Evolutionary conservation across 768 basidiomycete genomes (phyloP).

Genomic region (Tricholoma saponaceum): DNA sequence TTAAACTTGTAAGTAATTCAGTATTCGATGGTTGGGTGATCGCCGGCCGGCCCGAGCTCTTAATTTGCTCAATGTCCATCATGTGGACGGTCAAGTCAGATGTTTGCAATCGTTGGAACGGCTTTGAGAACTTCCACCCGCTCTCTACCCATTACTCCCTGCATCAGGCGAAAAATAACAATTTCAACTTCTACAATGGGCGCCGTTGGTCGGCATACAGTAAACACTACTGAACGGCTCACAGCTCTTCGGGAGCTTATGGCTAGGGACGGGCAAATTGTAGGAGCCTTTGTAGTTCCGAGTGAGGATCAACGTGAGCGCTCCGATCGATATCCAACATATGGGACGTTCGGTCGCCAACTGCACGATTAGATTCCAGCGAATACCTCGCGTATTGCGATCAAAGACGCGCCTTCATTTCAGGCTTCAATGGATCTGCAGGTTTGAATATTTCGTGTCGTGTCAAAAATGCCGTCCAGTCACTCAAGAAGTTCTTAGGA

Average conservation of each 20-base stretch:
- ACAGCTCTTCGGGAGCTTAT: conserved; percentile 66
- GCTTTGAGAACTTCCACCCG: conserved; percentile 9
- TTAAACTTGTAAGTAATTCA: too few relatives aligned
- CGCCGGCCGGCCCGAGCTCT: neutral
- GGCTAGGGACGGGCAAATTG: conserved; percentile 39
- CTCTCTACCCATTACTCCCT: conserved; percentile 4
- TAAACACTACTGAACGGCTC: conserved; percentile 64
- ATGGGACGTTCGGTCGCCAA: neutral
- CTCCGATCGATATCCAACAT: neutral
- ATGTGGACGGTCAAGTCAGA: neutral
- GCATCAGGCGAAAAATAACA: conserved; percentile 1
- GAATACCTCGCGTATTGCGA: conserved; percentile 88
- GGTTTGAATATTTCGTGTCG: conserved; percentile 37
- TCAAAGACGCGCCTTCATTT: conserved; percentile 81
- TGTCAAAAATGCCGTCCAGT: neutral
- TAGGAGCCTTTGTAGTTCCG: conserved; percentile 79
- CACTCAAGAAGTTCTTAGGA: conserved; percentile 33
- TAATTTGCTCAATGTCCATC: neutral
- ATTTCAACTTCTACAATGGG: conserved; percentile 26
- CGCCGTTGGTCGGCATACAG: conserved; percentile 36
- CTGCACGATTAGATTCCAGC: conserved; percentile 61
- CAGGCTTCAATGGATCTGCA: conserved; percentile 92
- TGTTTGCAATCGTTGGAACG: neutral
- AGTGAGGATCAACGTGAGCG: conserved; percentile 90
- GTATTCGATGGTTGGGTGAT: neutral